phyloP scores from a whole-genome alignment of 371 early-diverging fungal genomes.

The Lichtheimia hyalospora region DNA sequence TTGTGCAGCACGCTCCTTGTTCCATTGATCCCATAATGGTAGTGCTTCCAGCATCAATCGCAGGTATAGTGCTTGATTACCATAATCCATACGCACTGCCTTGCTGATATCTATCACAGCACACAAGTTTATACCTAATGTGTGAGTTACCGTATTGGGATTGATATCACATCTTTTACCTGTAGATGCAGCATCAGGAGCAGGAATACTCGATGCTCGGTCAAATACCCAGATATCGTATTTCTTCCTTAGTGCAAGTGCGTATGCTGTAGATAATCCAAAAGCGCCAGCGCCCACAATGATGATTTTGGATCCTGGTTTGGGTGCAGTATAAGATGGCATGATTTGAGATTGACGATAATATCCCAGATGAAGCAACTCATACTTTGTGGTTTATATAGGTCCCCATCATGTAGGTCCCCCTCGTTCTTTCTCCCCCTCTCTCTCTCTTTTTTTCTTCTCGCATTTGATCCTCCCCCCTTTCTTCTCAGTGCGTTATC shows the following conservation, averaged over 20 bases:
- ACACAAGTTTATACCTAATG: background rate
- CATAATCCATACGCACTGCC: conserved; percentile 52
- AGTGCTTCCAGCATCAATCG: conserved; percentile 41
- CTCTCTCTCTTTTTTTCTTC: too few species aligned
- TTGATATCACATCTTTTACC: conserved; percentile 14
- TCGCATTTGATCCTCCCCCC: too few species aligned
- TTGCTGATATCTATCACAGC: conserved; percentile 48
- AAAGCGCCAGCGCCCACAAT: conserved; percentile 57
- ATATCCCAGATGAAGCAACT: too few species aligned
- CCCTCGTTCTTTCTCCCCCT: too few species aligned
- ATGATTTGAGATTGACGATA: background rate
- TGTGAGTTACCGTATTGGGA: background rate
- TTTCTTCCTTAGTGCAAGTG: conserved; percentile 30
- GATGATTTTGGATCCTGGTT: conserved; percentile 35
- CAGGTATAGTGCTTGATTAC: conserved; percentile 30
- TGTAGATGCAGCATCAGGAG: conserved; percentile 44
- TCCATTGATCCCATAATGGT: conserved; percentile 51
- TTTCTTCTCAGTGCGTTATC: too few species aligned
- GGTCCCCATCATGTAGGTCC: too few species aligned
- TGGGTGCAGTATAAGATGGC: conserved; percentile 10
- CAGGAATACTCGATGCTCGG: conserved; percentile 33
- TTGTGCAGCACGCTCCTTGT: conserved; percentile 33
- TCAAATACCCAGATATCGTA: conserved; percentile 44
- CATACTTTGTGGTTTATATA: too few species aligned
- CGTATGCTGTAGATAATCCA: conserved; percentile 51